Percentiles rank a stretch among this genome's conserved stretches.
Conservation (phyloP, 164 flowering plant species). For the Amborella trichopoda region DNA sequence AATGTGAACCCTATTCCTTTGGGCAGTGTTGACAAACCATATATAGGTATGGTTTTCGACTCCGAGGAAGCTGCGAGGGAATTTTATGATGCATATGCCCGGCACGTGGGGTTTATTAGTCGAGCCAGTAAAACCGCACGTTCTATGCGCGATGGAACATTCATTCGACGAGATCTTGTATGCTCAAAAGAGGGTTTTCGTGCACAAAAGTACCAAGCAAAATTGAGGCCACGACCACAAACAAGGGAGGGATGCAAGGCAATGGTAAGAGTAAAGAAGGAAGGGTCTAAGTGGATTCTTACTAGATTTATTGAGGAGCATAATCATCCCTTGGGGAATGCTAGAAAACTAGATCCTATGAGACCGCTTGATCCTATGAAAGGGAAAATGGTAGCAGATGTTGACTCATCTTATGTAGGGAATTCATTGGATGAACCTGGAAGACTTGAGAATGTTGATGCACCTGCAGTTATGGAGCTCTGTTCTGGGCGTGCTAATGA, state of each 20-base stretch:
- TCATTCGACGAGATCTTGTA: slow-evolving; percentile 10
- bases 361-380: no score
- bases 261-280: slow-evolving; percentile 17
- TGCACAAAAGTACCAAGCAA: slow-evolving; percentile 6
- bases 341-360: no score
- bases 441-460: no score
- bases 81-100: slow-evolving; percentile 37
- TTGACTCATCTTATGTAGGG: no score
- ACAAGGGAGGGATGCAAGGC: slow-evolving; percentile 14
- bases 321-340: slow-evolving; percentile 30
- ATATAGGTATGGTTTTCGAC: slow-evolving; percentile 41
- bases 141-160: slow-evolving; percentile 9
- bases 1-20: no score
- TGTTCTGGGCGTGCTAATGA: no score
- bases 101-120: slow-evolving; percentile 36
- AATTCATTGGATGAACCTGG: no score
- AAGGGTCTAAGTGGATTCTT: slow-evolving; percentile 25
- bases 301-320: slow-evolving; percentile 39
- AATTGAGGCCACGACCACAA: slow-evolving; percentile 6
- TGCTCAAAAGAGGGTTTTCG: slow-evolving; percentile 13
- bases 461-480: no score
- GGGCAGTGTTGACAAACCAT: no score
- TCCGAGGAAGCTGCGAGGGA: slow-evolving; percentile 32
- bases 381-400: no score
- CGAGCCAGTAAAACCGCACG: slow-evolving; percentile 26